phyloP scores from a whole-genome alignment of 73 alveolate species.

The Tetrahymena elliotti region DNA sequence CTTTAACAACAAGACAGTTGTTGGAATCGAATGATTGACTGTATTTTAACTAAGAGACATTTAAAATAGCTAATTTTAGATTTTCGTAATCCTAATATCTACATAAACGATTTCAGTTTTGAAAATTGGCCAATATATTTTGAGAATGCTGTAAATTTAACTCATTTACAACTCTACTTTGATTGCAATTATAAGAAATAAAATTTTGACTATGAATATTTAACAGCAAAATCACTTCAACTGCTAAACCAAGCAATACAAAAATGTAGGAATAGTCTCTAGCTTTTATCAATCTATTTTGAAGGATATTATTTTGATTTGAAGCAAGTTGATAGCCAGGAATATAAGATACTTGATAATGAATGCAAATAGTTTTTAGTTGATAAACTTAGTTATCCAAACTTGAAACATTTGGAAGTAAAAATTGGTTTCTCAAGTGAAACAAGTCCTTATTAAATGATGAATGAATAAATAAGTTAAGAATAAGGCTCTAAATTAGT shows the following conservation, averaged over 20 bases:
- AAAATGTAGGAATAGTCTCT: background rate
- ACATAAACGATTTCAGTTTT: background rate
- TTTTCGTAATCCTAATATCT: background rate
- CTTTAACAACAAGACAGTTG: background rate
- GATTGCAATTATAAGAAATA: background rate
- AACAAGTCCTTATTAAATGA: background rate
- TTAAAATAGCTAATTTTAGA: background rate
- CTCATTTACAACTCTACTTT: background rate
- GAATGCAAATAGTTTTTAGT: background rate
- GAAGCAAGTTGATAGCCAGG: background rate
- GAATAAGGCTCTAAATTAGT: background rate
- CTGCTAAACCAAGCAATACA: background rate
- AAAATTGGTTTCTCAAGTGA: background rate
- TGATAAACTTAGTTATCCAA: background rate
- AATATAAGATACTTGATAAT: background rate
- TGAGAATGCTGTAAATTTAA: background rate
- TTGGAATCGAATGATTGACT: background rate
- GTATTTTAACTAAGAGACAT: background rate
- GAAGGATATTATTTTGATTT: background rate
- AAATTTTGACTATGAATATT: background rate
- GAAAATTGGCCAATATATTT: background rate
- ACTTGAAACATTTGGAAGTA: background rate
- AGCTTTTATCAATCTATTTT: background rate
- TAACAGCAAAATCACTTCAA: background rate
- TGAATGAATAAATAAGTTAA: background rate